These are phyloP conservation scores for Talaromyces adpressus DNA, from an alignment of 495 filamentous ascomycete genomes.

Conservation along the genomic window DNA sequence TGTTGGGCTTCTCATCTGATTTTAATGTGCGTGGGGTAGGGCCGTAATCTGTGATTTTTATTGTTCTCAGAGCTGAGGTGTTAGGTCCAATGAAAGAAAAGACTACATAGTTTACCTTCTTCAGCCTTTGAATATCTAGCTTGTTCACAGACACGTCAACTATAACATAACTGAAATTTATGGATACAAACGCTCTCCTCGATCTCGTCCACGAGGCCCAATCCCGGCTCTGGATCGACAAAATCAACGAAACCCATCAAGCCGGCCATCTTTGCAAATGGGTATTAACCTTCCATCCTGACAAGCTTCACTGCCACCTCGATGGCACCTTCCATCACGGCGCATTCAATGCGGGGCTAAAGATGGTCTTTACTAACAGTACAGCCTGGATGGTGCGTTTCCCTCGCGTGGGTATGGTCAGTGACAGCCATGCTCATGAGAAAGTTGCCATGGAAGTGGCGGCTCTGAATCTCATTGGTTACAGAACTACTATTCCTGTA, in stretches of 20 bases:
- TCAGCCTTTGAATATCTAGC: no score
- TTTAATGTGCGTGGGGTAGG: no score
- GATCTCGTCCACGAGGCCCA: constrained; percentile 19
- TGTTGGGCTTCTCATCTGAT: no score
- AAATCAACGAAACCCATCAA: constrained; percentile 25
- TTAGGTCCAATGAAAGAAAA: no score
- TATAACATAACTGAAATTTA: background rate
- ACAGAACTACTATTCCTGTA: constrained; percentile 36
- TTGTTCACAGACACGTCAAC: no score
- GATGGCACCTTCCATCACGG: constrained; percentile 26
- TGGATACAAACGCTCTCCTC: constrained; percentile 21
- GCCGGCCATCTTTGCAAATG: constrained; percentile 24
- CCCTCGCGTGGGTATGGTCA: constrained; percentile 27
- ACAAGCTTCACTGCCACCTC: constrained; percentile 26
- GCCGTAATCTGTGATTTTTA: no score
- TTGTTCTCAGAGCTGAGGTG: no score
- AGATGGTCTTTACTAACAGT: constrained; percentile 27
- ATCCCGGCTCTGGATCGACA: constrained; percentile 25
- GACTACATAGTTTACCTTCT: no score
- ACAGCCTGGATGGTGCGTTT: constrained; percentile 32
- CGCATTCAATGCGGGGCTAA: constrained; percentile 27
- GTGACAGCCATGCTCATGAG: constrained; percentile 24
- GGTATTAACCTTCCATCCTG: constrained; percentile 30
- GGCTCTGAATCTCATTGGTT: constrained; percentile 25
- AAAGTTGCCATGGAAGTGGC: constrained; percentile 37